Evolutionary conservation across 192 early-diverging fungal genomes (phyloP).

Genomic region (Spinellus fusiger): DNA sequence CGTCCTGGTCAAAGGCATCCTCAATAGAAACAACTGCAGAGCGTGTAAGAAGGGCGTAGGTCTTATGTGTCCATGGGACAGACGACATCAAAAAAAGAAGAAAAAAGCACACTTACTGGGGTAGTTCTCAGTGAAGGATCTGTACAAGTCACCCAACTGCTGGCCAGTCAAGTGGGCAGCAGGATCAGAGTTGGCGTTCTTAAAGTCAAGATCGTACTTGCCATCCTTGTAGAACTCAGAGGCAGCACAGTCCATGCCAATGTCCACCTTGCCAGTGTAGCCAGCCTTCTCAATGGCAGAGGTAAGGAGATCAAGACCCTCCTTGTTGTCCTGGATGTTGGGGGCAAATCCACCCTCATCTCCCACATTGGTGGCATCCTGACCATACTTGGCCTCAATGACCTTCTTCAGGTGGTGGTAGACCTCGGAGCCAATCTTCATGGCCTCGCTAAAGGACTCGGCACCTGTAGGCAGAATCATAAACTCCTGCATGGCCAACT

Average conservation of each 20-base stretch:
- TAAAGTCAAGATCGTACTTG: slow-evolving; percentile 98
- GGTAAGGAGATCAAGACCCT: slow-evolving; percentile 90
- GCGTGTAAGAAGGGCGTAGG: too few relatives aligned
- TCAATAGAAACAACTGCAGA: slow-evolving; percentile 91
- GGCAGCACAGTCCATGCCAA: slow-evolving; percentile 97
- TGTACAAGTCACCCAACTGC: slow-evolving; percentile 82
- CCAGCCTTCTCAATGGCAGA: slow-evolving; percentile 90
- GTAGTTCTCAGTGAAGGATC: slow-evolving; percentile 74
- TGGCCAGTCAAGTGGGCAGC: slow-evolving; percentile 67
- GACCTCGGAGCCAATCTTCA: slow-evolving; percentile 96
- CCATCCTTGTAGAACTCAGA: slow-evolving; percentile 98
- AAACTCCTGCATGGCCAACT: slow-evolving; percentile 99
- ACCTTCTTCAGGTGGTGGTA: slow-evolving; percentile 95
- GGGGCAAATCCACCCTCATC: slow-evolving; percentile 99
- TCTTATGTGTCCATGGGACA: too few relatives aligned
- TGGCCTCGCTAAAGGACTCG: slow-evolving; percentile 86
- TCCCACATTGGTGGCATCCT: slow-evolving; percentile 98
- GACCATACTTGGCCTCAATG: slow-evolving; percentile 98
- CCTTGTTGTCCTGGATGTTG: slow-evolving; percentile 95
- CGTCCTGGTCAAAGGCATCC: slow-evolving; percentile 99
- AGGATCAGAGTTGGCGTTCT: slow-evolving; percentile 80
- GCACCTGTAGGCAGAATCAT: slow-evolving; percentile 99
- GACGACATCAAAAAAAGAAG: slow-evolving; percentile 15
- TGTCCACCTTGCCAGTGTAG: slow-evolving; percentile 94
- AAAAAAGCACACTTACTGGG: slow-evolving; percentile 42